A percentile compares a stretch with the other conserved stretches of the same genome.
Evolutionary conservation across 352 stramenopile species (phyloP).

Genomic region (Phytophthora pinifolia): DNA sequence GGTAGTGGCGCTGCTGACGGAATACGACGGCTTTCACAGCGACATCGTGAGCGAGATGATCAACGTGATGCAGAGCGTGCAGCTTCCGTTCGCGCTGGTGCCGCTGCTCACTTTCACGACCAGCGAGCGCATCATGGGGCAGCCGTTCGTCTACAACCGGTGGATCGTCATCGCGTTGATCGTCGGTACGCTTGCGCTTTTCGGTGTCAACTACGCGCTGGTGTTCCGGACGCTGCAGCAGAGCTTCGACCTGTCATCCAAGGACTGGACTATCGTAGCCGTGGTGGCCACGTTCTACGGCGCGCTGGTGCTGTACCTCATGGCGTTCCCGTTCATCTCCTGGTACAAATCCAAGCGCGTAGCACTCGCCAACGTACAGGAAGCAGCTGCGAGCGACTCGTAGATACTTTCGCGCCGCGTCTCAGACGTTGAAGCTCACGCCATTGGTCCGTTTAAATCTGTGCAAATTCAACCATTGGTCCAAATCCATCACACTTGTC

Average conservation of each 20-base stretch:
- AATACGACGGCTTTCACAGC: constrained; percentile 28
- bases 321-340: constrained; percentile 21
- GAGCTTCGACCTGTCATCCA: constrained; percentile 26
- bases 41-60: constrained; percentile 68
- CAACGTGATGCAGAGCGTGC: constrained; percentile 88
- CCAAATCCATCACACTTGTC: constrained; percentile 3
- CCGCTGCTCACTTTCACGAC: constrained; percentile 81
- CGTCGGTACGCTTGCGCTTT: constrained; percentile 45
- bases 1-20: constrained; percentile 58
- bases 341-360: constrained; percentile 15
- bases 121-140: constrained; percentile 65
- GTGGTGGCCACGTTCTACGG: constrained; percentile 19
- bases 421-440: constrained; percentile 5
- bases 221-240: constrained; percentile 54
- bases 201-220: constrained; percentile 63
- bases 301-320: constrained; percentile 21
- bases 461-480: constrained; percentile 4
- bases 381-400: neutral
- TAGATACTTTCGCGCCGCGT: constrained; percentile 9
- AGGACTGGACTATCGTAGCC: constrained; percentile 14
- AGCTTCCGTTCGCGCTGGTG: constrained; percentile 86
- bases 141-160: constrained; percentile 26
- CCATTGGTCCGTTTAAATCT: constrained; percentile 10
- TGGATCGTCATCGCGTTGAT: constrained; percentile 34
- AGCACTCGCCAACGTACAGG: neutral